Conservation (phyloP, 2,329 filamentous ascomycete genomes). For the Aspergillus flavus region DNA sequence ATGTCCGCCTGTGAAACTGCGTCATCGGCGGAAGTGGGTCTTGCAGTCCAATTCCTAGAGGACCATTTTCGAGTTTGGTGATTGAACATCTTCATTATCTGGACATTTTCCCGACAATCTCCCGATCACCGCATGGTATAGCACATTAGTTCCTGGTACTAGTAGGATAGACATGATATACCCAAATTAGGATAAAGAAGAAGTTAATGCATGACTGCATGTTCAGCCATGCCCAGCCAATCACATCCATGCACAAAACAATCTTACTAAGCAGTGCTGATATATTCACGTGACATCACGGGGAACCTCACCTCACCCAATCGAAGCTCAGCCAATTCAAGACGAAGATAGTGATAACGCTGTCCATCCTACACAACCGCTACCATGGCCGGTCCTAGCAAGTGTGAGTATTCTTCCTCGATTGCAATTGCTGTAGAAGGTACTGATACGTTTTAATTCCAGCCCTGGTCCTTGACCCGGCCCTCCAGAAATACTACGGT, state of each 20-base stretch:
- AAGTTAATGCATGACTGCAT: neutral
- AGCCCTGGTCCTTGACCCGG: constrained; percentile 48
- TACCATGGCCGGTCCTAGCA: constrained; percentile 56
- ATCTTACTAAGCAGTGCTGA: neutral
- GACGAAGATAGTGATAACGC: neutral
- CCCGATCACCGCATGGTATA: neutral
- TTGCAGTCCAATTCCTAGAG: neutral
- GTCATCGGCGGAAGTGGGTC: constrained; percentile 6
- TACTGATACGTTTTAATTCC: constrained; percentile 45
- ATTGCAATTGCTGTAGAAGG: constrained; percentile 22
- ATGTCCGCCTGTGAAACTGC: constrained; percentile 6
- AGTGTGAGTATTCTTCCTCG: constrained; percentile 37
- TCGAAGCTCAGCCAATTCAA: constrained; percentile 3
- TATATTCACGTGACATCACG: constrained; percentile 5
- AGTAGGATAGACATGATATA: neutral
- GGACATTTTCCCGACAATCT: neutral
- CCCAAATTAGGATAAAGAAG: neutral
- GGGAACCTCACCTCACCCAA: constrained; percentile 10
- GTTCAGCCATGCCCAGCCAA: neutral
- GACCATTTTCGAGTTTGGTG: neutral
- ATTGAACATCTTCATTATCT: neutral
- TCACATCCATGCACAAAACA: neutral
- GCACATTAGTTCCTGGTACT: neutral
- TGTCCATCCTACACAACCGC: constrained; percentile 18
- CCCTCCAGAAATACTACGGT: constrained; percentile 55